Conservation (phyloP, 768 basidiomycete genomes). For the Hericium erinaceus region DNA sequence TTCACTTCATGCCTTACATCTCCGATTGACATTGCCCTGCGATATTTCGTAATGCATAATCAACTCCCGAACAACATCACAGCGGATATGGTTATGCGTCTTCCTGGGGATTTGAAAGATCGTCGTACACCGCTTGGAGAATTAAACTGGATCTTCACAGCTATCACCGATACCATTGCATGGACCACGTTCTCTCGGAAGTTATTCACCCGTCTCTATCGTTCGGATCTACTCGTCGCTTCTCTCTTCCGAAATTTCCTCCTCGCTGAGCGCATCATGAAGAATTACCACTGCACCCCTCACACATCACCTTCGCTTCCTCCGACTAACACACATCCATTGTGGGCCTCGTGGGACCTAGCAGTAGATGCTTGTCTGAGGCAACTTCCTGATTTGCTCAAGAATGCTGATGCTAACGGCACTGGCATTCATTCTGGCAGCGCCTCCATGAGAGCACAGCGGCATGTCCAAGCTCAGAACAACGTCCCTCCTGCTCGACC, state of each 20-base stretch:
- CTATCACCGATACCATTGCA: slow-evolving; percentile 97
- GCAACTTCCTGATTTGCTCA: slow-evolving; percentile 81
- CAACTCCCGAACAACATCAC: slow-evolving; percentile 73
- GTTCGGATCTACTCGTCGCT: slow-evolving; percentile 92
- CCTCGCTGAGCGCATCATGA: slow-evolving; percentile 95
- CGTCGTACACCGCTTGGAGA: slow-evolving; percentile 93
- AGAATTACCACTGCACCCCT: slow-evolving; percentile 94
- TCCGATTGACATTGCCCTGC: slow-evolving; percentile 94
- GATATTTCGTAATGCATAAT: slow-evolving; percentile 88
- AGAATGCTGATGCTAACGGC: slow-evolving; percentile 18
- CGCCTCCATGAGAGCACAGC: slow-evolving; percentile 16
- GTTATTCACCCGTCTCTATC: slow-evolving; percentile 86
- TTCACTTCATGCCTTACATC: slow-evolving; percentile 98
- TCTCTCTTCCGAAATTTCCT: slow-evolving; percentile 97
- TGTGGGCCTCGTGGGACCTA: slow-evolving; percentile 98
- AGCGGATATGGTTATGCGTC: slow-evolving; percentile 86
- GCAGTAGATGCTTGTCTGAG: slow-evolving; percentile 91
- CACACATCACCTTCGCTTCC: slow-evolving; percentile 88
- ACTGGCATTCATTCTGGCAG: slow-evolving; percentile 14
- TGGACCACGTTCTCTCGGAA: slow-evolving; percentile 97
- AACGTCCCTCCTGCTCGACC: background rate
- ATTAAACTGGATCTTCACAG: slow-evolving; percentile 99
- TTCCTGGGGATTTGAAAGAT: slow-evolving; percentile 96
- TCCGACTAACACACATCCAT: slow-evolving; percentile 89
- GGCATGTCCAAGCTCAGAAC: slow-evolving; percentile 14